phyloP scores from a whole-genome alignment of 2,329 filamentous ascomycete genomes.

The Arthrinium phaeospermum region DNA sequence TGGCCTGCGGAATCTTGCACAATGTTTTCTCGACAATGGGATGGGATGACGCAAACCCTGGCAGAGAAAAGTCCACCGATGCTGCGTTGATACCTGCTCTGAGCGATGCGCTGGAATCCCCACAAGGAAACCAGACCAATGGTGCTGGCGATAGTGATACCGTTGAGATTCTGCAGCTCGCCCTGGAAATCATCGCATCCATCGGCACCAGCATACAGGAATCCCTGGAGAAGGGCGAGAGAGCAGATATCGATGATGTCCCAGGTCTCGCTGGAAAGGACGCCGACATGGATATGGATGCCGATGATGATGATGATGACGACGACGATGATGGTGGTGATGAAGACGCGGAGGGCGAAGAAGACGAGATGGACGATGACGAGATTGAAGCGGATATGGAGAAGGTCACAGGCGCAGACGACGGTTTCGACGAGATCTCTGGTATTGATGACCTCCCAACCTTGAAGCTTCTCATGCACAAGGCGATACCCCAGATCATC shows the following conservation, averaged over 20 bases:
- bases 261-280: constrained; percentile 47
- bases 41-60: constrained; percentile 58
- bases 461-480: constrained; percentile 53
- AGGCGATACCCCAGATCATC: constrained; percentile 55
- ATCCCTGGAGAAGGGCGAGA: constrained; percentile 52
- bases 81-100: constrained; percentile 55
- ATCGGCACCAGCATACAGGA: constrained; percentile 66
- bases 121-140: constrained; percentile 36
- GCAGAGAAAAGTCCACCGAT: constrained; percentile 55
- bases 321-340: constrained; percentile 44
- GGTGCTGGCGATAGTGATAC: constrained; percentile 47
- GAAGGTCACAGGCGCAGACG: constrained; percentile 59
- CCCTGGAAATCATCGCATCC: constrained; percentile 67
- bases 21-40: constrained; percentile 62
- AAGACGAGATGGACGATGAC: constrained; percentile 45
- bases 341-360: constrained; percentile 45
- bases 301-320: constrained; percentile 42
- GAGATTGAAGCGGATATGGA: constrained; percentile 69
- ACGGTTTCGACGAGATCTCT: constrained; percentile 47
- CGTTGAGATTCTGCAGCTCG: constrained; percentile 56
- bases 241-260: constrained; percentile 34
- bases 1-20: constrained; percentile 67
- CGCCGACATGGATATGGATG: constrained; percentile 43
- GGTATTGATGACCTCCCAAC: constrained; percentile 60
- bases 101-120: constrained; percentile 43